These are phyloP conservation scores for Backusella psychrophila DNA, from an alignment of 192 early-diverging fungal genomes.

Conservation along the genomic window DNA sequence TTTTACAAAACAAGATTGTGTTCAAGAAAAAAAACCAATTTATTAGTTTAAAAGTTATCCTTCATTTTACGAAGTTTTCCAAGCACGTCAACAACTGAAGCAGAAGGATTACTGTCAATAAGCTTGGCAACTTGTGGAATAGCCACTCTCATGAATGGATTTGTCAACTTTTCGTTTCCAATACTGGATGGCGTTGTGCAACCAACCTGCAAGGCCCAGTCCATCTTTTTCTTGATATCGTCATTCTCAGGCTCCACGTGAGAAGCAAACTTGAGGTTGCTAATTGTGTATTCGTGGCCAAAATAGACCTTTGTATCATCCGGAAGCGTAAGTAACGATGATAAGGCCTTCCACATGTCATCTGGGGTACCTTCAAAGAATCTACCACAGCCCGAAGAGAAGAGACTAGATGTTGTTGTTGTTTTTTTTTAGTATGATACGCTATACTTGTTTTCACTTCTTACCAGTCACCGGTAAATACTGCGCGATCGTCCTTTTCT, in stretches of 20 bases:
- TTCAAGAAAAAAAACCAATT: not conserved
- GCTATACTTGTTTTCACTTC: too few species aligned
- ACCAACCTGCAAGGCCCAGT: conserved; percentile 20
- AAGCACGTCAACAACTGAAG: conserved; percentile 20
- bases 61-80: conserved; percentile 35
- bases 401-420: conserved; percentile 6
- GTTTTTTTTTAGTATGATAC: too few species aligned
- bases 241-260: conserved; percentile 33
- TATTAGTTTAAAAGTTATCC: conserved; percentile 27
- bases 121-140: not conserved
- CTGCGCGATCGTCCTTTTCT: conserved; percentile 22
- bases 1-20: not conserved
- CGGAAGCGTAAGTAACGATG: conserved; percentile 67
- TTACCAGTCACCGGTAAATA: conserved; percentile 35
- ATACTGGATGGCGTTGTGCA: conserved; percentile 48
- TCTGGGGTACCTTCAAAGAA: conserved; percentile 91
- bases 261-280: conserved; percentile 49
- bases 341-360: conserved; percentile 83
- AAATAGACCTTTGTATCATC: conserved; percentile 84
- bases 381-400: conserved; percentile 73
- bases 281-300: conserved; percentile 90
- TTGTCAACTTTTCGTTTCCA: conserved; percentile 29
- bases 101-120: not conserved
- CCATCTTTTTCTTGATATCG: conserved; percentile 20
- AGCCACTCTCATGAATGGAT: conserved; percentile 33